Evolutionary conservation across 2,329 filamentous ascomycete genomes (phyloP), one percentile per base, ranked within the genome.

Genomic region (Claviceps africana): DNA sequence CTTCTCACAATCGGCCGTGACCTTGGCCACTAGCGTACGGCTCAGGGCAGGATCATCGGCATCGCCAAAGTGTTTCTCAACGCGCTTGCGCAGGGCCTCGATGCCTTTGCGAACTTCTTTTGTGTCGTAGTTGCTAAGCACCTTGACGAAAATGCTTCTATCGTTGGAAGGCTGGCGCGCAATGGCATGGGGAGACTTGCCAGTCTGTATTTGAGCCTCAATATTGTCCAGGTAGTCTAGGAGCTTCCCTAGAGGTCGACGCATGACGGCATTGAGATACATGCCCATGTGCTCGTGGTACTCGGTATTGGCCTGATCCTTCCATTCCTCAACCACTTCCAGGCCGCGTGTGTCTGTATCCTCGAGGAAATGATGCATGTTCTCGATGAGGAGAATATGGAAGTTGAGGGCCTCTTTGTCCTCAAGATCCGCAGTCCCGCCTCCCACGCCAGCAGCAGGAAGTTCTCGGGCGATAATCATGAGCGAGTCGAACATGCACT

Each of bases 361-460:
- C 65, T 97, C 90, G 11, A 93, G 74, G 69, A 95, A 97, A 68
- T 95, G 89, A 64, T 96, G 94, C 89, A 96, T 96, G 67, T 98
- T 98, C 68, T 98, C 91, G 59, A 98, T 97, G 51, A 97, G 77
- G 35, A 97, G 77, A 61, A 98, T 95, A 67, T 97, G 90, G 70
- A 95, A 95, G 70, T 97, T 97, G 55, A 98, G 78, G 5, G 89
- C 88, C 67, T 96, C 90, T 70, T 98, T 97, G 64, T 97, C 93
- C 66, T 97, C 93, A 1, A 77, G 77, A 58, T 81, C 78, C 13
- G 72, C 71, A 13, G 71, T 66, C 44, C 70, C 70, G 52, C 59
- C 67, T 6, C 64, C 67, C 25, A 73, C 67, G 13, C 71, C 67
- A 25, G 70, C 75, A 53, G 68, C 73, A 30, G 72, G 81, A 63